Evolutionary conservation across 192 early-diverging fungal genomes (phyloP), one percentile per base, ranked within the genome.

Genomic region (Gorgonomyces haynaldii): DNA sequence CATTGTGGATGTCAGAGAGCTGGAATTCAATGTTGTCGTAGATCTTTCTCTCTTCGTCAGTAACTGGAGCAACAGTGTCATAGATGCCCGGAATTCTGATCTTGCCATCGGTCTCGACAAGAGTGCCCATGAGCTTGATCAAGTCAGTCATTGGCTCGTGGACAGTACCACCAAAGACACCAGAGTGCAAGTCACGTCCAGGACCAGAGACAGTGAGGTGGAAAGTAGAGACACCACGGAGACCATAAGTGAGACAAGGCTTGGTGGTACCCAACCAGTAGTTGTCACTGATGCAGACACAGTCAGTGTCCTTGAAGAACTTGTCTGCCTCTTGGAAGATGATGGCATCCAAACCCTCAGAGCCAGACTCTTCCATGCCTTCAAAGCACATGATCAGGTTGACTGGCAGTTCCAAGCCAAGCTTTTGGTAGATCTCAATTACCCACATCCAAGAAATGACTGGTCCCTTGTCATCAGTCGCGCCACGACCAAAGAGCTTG

Each of bases 131-230:
- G 41, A 98, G 54, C 34, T 72, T 60, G 56, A 88, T 64, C 52
- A 98, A 68, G 63, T 98, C 95, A 26, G 87, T 87, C 95, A 98
- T 98, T 42, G 95, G 95, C 71, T 98, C 95, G 61, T 98, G 90
- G 45, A 96, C 65, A 10, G 58, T 61, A 15, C 67, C 69, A 19
- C 42, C 38, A 16, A 25, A 50, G 17, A 53, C 36, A 57, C 95
- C 95, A 67, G 85, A 89, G 73, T 98, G 95, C 39, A 98, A 75
- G 64, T 98, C 95, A 54, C 78, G 77, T 32, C 79, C 85, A 6
- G 89, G 89, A 37, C 89, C 89, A 54, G 70, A 64, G 54, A 92
- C 67, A 41, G 65, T 67, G 39, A 82, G 30, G 52, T 70, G 69
- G 62, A 71, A 83, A 62, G 78, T 79, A 7, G 74, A 76, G 21